Conservation (phyloP, 805 yeast species). For the Candida boleticola region DNA sequence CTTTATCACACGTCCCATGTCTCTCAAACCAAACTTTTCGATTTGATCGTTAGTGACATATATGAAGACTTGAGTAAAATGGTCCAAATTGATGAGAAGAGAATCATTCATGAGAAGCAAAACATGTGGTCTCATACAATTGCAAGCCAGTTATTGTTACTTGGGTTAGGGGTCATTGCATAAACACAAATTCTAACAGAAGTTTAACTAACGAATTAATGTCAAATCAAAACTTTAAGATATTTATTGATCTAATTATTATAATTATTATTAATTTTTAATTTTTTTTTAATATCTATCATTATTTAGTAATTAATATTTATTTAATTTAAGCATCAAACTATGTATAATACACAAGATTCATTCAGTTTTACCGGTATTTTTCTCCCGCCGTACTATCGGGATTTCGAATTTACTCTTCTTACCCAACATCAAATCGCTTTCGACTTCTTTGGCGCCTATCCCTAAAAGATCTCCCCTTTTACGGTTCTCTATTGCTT, state of each 20-base stretch:
- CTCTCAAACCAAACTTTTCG: conserved; percentile 46
- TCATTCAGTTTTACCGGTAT: neutral
- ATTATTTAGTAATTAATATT: too few relatives aligned
- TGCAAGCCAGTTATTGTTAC: conserved; percentile 55
- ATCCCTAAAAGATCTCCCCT: conserved; percentile 38
- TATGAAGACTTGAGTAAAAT: conserved; percentile 55
- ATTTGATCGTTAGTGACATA: conserved; percentile 52
- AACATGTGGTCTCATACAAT: conserved; percentile 57
- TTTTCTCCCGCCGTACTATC: conserved; percentile 16
- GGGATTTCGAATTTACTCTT: conserved; percentile 28
- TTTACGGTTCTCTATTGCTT: conserved; percentile 20
- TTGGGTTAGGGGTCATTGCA: conserved; percentile 61
- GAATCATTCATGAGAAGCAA: conserved; percentile 43
- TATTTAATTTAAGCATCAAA: too few relatives aligned
- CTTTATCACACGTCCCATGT: conserved; percentile 34
- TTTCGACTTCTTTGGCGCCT: conserved; percentile 38
- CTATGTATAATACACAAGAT: too few relatives aligned
- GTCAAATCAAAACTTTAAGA: too few relatives aligned
- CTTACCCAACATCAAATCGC: conserved; percentile 29
- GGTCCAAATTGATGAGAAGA: conserved; percentile 53
- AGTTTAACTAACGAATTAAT: too few relatives aligned
- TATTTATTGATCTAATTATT: too few relatives aligned
- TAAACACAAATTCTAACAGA: conserved; percentile 19
- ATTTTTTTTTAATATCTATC: too few relatives aligned
- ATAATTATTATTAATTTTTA: too few relatives aligned